These are phyloP conservation scores for Royoungia palumana DNA, from an alignment of 768 basidiomycete genomes.

Conservation along the genomic window DNA sequence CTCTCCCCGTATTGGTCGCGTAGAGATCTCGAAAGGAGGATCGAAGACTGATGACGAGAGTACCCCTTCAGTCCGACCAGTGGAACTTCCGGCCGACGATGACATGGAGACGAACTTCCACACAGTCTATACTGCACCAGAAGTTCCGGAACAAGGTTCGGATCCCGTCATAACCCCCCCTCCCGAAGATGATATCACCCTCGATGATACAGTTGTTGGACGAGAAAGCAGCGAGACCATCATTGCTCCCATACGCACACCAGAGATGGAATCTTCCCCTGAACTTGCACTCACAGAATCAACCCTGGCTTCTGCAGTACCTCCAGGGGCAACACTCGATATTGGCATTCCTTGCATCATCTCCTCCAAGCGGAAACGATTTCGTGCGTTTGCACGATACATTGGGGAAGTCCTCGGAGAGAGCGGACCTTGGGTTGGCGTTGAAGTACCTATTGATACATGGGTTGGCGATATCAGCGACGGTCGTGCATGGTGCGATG, in stretches of 20 bases:
- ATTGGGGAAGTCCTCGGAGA: constrained; percentile 86
- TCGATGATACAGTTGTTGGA: constrained; percentile 21
- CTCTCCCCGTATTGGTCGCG: constrained; percentile 16
- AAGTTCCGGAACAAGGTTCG: constrained; percentile 5
- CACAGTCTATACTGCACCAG: constrained; percentile 22
- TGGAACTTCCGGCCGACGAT: constrained; percentile 39
- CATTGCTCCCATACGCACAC: constrained; percentile 20
- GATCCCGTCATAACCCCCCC: constrained; percentile 10
- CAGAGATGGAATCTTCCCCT: constrained; percentile 17
- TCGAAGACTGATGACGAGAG: constrained; percentile 31
- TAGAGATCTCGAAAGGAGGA: constrained; percentile 26
- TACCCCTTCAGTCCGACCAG: constrained; percentile 16
- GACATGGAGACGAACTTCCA: constrained; percentile 26
- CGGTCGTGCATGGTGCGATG: constrained; percentile 84
- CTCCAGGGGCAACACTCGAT: constrained; percentile 65
- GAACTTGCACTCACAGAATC: constrained; percentile 21
- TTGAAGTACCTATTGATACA: constrained; percentile 73
- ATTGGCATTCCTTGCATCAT: constrained; percentile 92
- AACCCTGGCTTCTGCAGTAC: constrained; percentile 22
- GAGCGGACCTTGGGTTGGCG: constrained; percentile 83
- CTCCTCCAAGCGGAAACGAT: constrained; percentile 74
- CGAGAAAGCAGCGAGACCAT: constrained; percentile 27
- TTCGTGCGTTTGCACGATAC: constrained; percentile 84
- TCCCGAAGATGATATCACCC: constrained; percentile 11
- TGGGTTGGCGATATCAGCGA: constrained; percentile 50